Evolutionary conservation across 2,329 filamentous ascomycete species (phyloP), one percentile per base, ranked within the genome.

Genomic region (Akanthomyces muscarius): DNA sequence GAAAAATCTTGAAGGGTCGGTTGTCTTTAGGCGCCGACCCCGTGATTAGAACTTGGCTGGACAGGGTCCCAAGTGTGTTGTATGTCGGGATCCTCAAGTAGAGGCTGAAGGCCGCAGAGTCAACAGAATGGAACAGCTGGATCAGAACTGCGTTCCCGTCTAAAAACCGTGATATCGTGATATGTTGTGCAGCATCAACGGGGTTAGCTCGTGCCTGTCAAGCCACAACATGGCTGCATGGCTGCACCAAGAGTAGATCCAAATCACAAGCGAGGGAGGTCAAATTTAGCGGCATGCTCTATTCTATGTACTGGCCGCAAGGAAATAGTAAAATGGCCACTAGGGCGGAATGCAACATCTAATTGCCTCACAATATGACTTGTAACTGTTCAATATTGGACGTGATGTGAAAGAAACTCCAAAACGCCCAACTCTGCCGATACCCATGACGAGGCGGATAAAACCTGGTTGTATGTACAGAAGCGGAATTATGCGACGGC

Each of bases 391-490:
- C 42, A 41, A 61, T 61, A 61, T 54, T 48, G 59, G 50, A 61
- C 59, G 68, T 8, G 28, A 64, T 54, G 5, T 64, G 47, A 53
- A 54, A 63, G 61, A 63, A 67, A 72, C 71, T 68, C 71, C 71
- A 50, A 66, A 69, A 72, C 71, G 70, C 71, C 71, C 33, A 48
- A 50, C 51, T 61, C 42, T 61, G 41, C 59, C 54, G 51, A 61
- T 47, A 55, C 50, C 41, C 59, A 45, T 47, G 11, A 54, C 6
- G 42, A 14, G 47, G 25, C 47, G 16, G 28, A 52, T 60, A 55
- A 61, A 48, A 21, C 50, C 54, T 54, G 13, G 41, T 48, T 55
- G 50, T 61, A 61, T 61, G 50, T 61, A 61, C 59, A 55, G 50
- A 61, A 61, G 59, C 59, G 50, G 50, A 54, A 61, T 61, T 61